A percentile compares a stretch with the other conserved stretches of the same genome.
phyloP scores from a whole-genome alignment of 768 basidiomycete species.

The Flagelloscypha sp. region DNA sequence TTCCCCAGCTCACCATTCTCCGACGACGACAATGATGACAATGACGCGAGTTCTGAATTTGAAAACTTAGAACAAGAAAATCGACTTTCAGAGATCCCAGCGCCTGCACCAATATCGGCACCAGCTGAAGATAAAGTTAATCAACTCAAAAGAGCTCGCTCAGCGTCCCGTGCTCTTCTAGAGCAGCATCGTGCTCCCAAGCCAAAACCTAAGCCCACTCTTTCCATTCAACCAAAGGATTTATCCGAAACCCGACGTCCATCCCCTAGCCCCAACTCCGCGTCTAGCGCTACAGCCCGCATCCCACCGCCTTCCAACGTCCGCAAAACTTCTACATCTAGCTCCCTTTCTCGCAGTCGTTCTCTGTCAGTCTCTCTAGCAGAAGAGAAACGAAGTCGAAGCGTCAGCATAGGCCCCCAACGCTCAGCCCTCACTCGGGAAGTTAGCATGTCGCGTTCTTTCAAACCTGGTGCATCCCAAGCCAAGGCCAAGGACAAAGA shows the following conservation, averaged over 20 bases:
- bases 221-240: slow-evolving; percentile 1
- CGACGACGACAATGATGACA: slow-evolving; percentile 25
- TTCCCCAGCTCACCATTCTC: slow-evolving; percentile 59
- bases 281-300: slow-evolving; percentile 15
- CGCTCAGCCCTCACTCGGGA: slow-evolving; percentile 57
- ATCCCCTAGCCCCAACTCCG: slow-evolving; percentile 20
- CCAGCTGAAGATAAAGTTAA: too few relatives aligned
- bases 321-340: slow-evolving; percentile 15
- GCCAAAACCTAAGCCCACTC: not conserved
- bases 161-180: not conserved
- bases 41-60: too few relatives aligned
- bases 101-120: slow-evolving; percentile 2
- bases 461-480: slow-evolving; percentile 55
- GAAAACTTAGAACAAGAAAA: too few relatives aligned
- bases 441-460: slow-evolving; percentile 69
- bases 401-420: slow-evolving; percentile 28
- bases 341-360: slow-evolving; percentile 41
- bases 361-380: slow-evolving; percentile 66
- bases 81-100: too few relatives aligned
- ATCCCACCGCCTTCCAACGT: slow-evolving; percentile 2
- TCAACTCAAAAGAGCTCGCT: too few relatives aligned
- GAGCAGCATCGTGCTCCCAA: not conserved
- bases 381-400: slow-evolving; percentile 27
- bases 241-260: not conserved
- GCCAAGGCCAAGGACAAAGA: slow-evolving; percentile 17